Conservation (phyloP, 805 yeast genomes). For the Isabelozyma heimii region DNA sequence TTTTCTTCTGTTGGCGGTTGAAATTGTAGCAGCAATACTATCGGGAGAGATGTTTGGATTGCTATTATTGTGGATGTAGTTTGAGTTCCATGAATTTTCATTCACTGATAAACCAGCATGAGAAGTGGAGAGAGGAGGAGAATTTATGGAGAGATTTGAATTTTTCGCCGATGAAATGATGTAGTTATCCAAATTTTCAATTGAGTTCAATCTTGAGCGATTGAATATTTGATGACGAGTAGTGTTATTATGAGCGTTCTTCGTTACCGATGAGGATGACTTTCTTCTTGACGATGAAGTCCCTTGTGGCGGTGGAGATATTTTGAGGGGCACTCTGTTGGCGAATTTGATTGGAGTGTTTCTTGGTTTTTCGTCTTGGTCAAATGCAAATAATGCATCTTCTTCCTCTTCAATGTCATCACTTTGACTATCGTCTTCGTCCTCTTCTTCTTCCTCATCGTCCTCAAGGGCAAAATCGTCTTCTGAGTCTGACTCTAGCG, state of each 20-base stretch:
- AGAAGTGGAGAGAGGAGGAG: slow-evolving; percentile 30
- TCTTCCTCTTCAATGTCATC: slow-evolving; percentile 32
- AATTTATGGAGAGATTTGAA: slow-evolving; percentile 29
- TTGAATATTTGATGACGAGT: slow-evolving; percentile 29
- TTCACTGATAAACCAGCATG: slow-evolving; percentile 13
- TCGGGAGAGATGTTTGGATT: slow-evolving; percentile 13
- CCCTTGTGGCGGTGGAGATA: slow-evolving; percentile 34
- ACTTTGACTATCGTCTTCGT: slow-evolving; percentile 30
- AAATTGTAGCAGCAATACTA: slow-evolving; percentile 15
- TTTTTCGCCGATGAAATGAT: slow-evolving; percentile 39
- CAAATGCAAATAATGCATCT: slow-evolving; percentile 14
- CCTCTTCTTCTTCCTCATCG: slow-evolving; percentile 23
- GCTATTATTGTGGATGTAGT: slow-evolving; percentile 5
- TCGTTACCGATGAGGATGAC: slow-evolving; percentile 24
- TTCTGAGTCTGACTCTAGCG: slow-evolving; percentile 29
- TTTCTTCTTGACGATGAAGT: slow-evolving; percentile 16
- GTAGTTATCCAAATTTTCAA: slow-evolving; percentile 42
- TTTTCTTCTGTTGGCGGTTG: slow-evolving; percentile 26
- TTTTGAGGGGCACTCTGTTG: slow-evolving; percentile 37
- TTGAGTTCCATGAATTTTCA: slow-evolving; percentile 14
- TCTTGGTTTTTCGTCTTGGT: slow-evolving; percentile 14
- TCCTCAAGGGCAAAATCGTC: slow-evolving; percentile 18
- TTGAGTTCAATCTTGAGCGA: slow-evolving; percentile 39
- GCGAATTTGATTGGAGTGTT: slow-evolving; percentile 34
- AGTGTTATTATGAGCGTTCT: slow-evolving; percentile 9